These are phyloP conservation scores for Calvatia gigantea DNA, from an alignment of 768 basidiomycete genomes.

Conservation along the genomic window DNA sequence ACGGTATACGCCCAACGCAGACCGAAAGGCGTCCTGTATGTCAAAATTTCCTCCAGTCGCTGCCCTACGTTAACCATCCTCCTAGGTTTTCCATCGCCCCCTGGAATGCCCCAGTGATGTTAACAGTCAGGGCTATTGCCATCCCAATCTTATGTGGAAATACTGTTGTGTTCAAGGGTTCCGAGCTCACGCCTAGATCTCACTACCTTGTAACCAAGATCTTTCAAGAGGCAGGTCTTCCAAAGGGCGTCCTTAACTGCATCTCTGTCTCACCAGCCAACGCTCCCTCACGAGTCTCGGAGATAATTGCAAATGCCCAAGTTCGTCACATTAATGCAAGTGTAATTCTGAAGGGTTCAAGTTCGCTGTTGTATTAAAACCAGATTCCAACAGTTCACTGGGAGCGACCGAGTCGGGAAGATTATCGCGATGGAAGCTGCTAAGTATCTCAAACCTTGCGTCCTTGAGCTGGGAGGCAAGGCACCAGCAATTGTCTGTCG, in stretches of 20 bases:
- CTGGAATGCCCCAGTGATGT: conserved; percentile 50
- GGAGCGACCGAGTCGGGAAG: conserved; percentile 50
- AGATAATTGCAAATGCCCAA: conserved; percentile 52
- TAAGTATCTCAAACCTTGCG: conserved; percentile 50
- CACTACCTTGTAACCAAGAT: conserved; percentile 44
- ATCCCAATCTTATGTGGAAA: conserved; percentile 53
- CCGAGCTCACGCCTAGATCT: conserved; percentile 45
- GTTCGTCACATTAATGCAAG: conserved; percentile 52
- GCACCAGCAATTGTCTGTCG: conserved; percentile 45
- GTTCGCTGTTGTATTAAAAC: background rate
- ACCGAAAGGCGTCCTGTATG: conserved; percentile 52
- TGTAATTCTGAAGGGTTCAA: background rate
- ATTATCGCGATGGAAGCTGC: conserved; percentile 53
- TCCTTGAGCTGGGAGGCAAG: conserved; percentile 56
- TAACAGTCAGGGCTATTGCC: conserved; percentile 42
- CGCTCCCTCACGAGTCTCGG: conserved; percentile 40
- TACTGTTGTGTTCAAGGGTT: conserved; percentile 50
- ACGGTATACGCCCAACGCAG: conserved; percentile 41
- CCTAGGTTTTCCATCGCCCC: conserved; percentile 48
- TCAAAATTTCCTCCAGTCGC: conserved; percentile 6
- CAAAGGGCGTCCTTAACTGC: conserved; percentile 56
- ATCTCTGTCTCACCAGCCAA: conserved; percentile 42
- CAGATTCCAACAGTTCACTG: conserved; percentile 41
- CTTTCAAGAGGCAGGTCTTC: conserved; percentile 57
- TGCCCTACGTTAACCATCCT: background rate